Percentiles rank a stretch among this genome's conserved stretches.
These are phyloP conservation scores for Prunus davidiana DNA, from an alignment of 306 rosid genomes.

Conservation along the genomic window DNA sequence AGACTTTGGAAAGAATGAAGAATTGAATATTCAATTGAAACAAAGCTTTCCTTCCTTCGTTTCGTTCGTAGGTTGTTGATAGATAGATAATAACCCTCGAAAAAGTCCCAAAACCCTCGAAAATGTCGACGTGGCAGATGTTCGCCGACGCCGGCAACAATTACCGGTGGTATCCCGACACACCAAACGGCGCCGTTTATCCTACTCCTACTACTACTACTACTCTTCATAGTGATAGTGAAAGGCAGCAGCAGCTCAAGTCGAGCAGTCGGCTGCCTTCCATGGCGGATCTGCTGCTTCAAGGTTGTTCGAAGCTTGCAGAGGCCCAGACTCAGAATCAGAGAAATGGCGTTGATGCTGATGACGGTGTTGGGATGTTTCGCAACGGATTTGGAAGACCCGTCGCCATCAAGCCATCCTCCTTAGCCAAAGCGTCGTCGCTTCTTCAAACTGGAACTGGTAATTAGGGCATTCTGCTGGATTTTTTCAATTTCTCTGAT, in stretches of 20 bases:
- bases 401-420: conserved; percentile 43
- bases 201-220: not conserved
- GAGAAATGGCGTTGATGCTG: not conserved
- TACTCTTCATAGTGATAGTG: not conserved
- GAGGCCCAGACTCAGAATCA: conserved; percentile 16
- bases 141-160: conserved; percentile 20
- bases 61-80: too few species aligned
- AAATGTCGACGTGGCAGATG: conserved; percentile 46
- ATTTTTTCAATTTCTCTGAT: conserved; percentile 6
- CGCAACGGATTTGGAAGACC: conserved; percentile 45
- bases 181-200: conserved; percentile 2
- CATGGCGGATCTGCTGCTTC: conserved; percentile 47
- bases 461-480: not conserved
- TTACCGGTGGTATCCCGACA: conserved; percentile 34
- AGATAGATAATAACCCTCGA: too few species aligned
- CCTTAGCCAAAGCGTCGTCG: conserved; percentile 44
- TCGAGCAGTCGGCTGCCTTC: conserved; percentile 39
- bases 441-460: conserved; percentile 23
- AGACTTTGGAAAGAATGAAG: too few species aligned
- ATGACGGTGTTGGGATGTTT: conserved; percentile 28
- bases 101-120: not conserved
- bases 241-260: not conserved
- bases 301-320: conserved; percentile 45
- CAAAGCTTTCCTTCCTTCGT: too few species aligned
- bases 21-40: too few species aligned